Base-by-base conservation (phyloP, 2,329 filamentous ascomycete species). In the Lojkania enalia region DNA sequence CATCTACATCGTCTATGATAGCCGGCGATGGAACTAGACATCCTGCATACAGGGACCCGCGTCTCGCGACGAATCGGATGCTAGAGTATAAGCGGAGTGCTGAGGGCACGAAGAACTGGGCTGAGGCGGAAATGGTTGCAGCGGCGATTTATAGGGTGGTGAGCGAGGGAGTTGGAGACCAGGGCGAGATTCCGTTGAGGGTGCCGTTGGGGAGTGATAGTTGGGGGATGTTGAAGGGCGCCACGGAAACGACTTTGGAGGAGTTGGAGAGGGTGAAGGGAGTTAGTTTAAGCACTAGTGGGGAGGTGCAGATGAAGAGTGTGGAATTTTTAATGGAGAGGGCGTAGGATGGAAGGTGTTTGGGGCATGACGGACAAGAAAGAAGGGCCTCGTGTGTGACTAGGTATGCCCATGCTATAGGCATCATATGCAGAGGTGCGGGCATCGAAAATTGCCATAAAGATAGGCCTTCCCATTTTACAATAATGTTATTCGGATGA, bases 171-270 rank as follows among this genome's bases (percentile, higher is more conserved):
- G 69, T 67, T 0, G 67, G 58, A 23, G 55, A 60, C 0, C 67
- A 65, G 5, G 54, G 53, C 13, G 51, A 57, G 9, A 65, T 77
- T 14, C 74, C 74, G 2, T 53, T 77, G 27, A 63, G 73, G 3
- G 51, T 76, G 20, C 73, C 74, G 2, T 52, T 77, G 0, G 74
- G 74, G 3, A 46, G 60, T 7, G 71, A 72, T 39, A 57, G 70
- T 12, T 74, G 63, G 55, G 53, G 57, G 5, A 56, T 71, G 41
- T 59, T 73, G 38, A 59, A 50, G 36, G 44, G 23, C 20, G 70
- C 71, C 30, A 29, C 66, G 1, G 66, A 71, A 11, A 49, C 40
- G 25, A 51, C 52, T 14, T 58, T 61, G 43, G 58, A 51, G 20
- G 62, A 65, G 18, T 43, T 69, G n/a, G 71, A 66, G 36, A 60